Base-by-base conservation (phyloP, 345 rosid genomes). In the Barbarea vulgaris region DNA sequence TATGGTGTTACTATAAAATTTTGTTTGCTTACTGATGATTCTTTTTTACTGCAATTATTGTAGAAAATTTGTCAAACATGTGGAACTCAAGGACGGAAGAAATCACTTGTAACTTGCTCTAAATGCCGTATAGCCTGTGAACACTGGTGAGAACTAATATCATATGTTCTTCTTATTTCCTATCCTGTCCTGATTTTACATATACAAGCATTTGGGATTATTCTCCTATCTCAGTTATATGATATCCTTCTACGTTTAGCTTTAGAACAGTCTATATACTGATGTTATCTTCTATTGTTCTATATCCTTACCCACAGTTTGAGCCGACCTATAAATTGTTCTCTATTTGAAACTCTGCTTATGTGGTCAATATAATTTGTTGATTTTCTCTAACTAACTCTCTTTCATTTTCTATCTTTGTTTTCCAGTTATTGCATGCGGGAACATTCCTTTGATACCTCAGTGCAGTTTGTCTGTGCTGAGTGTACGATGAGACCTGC, bases 401-500 rank as follows among this genome's bases (percentile, higher is more conserved):
- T 47, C 64, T 69, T 36, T 44, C 31, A 2, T 44, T 18, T 59
- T 46, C 31, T 33, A 36, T 50, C 42, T 41, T 36, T 68, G 17
- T 48, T 64, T 62, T 37, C 48, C 60, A 87, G 94, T 76, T 86
- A 84, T 64, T 85, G 94, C 83, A 81, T 78, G 89, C 17, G 5
- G 22, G 19, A 6, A 17, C 0, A 4, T 12, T 4, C 30, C 9
- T 48, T 1, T 6, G 80, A 52, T 9, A 0, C 57, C 39, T 65
- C 73, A 8, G 27, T 69, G 52, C 12, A n/a, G 53, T 87, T 87
- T 84, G 33, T 73, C 44, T 87, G 94, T 77, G 48, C 41, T 51
- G 58, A 18, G n/a, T 69, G 67, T 73, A 73, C 47, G 0, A 42
- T 42, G 18, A 42, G 18, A 15, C 47, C 18, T 66, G 75, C 56